A percentile compares a stretch with the other conserved stretches of the same genome.
phyloP scores from a whole-genome alignment of 2,329 filamentous ascomycete genomes.

The Cercospora beticola region DNA sequence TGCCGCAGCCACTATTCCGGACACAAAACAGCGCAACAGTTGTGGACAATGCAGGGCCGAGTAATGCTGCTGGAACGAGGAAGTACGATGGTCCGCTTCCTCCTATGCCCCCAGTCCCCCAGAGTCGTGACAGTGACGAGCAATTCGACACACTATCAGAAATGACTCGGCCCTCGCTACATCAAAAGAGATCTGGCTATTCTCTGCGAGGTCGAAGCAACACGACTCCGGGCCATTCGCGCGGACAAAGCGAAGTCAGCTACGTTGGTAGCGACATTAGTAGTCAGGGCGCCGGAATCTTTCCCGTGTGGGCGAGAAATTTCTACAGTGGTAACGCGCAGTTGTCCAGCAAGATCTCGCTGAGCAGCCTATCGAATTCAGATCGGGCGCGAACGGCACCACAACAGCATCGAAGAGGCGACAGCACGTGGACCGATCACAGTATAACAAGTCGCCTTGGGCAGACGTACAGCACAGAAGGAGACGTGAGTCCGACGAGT shows the following conservation, averaged over 20 bases:
- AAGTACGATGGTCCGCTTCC: slow-evolving; percentile 35
- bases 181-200: slow-evolving; percentile 38
- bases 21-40: slow-evolving; percentile 12
- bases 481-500: slow-evolving; percentile 33
- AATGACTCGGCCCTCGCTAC: slow-evolving; percentile 34
- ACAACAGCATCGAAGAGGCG: slow-evolving; percentile 26
- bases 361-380: slow-evolving; percentile 25
- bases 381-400: slow-evolving; percentile 13
- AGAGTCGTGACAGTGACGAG: slow-evolving; percentile 34
- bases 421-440: slow-evolving; percentile 35
- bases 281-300: slow-evolving; percentile 32
- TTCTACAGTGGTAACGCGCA: slow-evolving; percentile 37
- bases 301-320: slow-evolving; percentile 40
- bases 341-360: slow-evolving; percentile 34
- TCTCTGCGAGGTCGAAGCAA: slow-evolving; percentile 35
- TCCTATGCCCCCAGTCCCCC: slow-evolving; percentile 35
- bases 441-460: slow-evolving; percentile 37
- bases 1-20: slow-evolving; percentile 38
- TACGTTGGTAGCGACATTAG: slow-evolving; percentile 33
- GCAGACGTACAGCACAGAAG: slow-evolving; percentile 31
- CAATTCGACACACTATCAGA: slow-evolving; percentile 38
- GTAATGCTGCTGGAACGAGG: slow-evolving; percentile 10
- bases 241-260: slow-evolving; percentile 34
- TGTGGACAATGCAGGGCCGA: slow-evolving; percentile 5
- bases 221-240: slow-evolving; percentile 34